These are phyloP conservation scores for Pterocarpus macrocarpus DNA, from an alignment of 306 rosid species.

Conservation along the genomic window DNA sequence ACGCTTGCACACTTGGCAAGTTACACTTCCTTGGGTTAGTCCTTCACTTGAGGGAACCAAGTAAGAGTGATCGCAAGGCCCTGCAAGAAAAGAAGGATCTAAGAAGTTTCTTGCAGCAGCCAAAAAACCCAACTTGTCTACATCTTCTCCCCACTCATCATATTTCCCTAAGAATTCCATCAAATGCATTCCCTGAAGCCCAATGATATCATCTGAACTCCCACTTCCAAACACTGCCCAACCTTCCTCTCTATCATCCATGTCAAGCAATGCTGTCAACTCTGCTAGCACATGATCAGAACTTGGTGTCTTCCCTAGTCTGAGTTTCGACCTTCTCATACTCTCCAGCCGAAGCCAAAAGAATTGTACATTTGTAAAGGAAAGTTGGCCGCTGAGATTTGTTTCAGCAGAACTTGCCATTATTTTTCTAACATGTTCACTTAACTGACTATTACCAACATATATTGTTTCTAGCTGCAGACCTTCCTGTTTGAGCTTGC, in stretches of 20 bases:
- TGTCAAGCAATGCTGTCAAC: slow-evolving; percentile 57
- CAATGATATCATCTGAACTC: slow-evolving; percentile 46
- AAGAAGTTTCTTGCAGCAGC: slow-evolving; percentile 50
- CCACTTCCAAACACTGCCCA: slow-evolving; percentile 72
- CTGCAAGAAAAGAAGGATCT: slow-evolving; percentile 40
- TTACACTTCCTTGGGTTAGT: slow-evolving; percentile 40
- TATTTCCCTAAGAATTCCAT: slow-evolving; percentile 49
- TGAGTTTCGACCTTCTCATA: slow-evolving; percentile 62
- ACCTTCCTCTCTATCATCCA: slow-evolving; percentile 45
- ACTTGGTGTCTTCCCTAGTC: slow-evolving; percentile 39
- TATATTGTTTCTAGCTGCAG: slow-evolving; percentile 65
- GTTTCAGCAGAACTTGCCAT: slow-evolving; percentile 28
- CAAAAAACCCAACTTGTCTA: slow-evolving; percentile 45
- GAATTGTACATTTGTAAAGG: slow-evolving; percentile 44
- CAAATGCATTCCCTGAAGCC: slow-evolving; percentile 56
- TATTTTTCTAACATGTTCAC: slow-evolving; percentile 42
- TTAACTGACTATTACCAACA: slow-evolving; percentile 51
- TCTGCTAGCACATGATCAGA: slow-evolving; percentile 53
- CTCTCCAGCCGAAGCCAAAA: slow-evolving; percentile 76
- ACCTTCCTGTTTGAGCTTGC: slow-evolving; percentile 51
- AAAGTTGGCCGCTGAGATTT: slow-evolving; percentile 40
- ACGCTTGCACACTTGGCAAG: slow-evolving; percentile 62
- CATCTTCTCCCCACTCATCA: slow-evolving; percentile 45
- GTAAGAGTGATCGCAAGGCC: slow-evolving; percentile 57
- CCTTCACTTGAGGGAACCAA: slow-evolving; percentile 46